These are phyloP conservation scores for Lachancea quebecensis DNA, from an alignment of 805 yeast species.

Conservation along the genomic window DNA sequence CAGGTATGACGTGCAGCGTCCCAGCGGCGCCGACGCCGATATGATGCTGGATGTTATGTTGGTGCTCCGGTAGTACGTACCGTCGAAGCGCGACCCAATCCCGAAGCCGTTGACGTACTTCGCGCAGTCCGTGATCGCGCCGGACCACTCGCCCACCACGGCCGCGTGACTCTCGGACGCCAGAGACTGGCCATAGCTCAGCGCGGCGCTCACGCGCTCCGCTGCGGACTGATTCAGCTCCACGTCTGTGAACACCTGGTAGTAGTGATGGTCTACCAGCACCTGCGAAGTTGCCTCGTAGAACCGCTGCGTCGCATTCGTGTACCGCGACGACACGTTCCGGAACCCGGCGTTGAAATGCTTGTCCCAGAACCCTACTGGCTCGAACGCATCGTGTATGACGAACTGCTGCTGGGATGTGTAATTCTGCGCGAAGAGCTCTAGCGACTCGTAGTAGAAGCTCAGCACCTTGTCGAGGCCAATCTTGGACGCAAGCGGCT, in stretches of 20 bases:
- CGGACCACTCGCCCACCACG: constrained; percentile 66
- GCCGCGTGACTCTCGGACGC: constrained; percentile 36
- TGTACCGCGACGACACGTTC: constrained; percentile 28
- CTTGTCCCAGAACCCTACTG: constrained; percentile 48
- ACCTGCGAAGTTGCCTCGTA: constrained; percentile 32
- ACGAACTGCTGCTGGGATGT: constrained; percentile 39
- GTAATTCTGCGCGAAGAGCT: constrained; percentile 19
- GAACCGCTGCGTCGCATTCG: constrained; percentile 29
- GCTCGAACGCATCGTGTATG: constrained; percentile 61
- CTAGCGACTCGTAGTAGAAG: constrained; percentile 31
- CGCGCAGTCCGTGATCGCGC: constrained; percentile 65
- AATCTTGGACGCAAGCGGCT: constrained; percentile 54
- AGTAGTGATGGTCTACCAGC: constrained; percentile 82
- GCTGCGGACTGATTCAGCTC: constrained; percentile 44
- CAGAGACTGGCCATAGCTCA: constrained; percentile 28
- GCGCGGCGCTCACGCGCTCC: constrained; percentile 31
- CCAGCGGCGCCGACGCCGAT: constrained; percentile 24
- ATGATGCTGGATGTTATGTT: constrained; percentile 8
- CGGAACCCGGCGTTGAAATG: constrained; percentile 32
- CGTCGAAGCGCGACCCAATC: constrained; percentile 57
- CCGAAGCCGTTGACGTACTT: constrained; percentile 65
- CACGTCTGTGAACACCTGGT: constrained; percentile 70
- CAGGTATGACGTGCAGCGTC: constrained; percentile 39
- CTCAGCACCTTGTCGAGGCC: constrained; percentile 33
- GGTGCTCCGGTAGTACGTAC: constrained; percentile 33